These are phyloP conservation scores for Phytophthora lateralis DNA, from an alignment of 352 stramenopile genomes.

Conservation along the genomic window DNA sequence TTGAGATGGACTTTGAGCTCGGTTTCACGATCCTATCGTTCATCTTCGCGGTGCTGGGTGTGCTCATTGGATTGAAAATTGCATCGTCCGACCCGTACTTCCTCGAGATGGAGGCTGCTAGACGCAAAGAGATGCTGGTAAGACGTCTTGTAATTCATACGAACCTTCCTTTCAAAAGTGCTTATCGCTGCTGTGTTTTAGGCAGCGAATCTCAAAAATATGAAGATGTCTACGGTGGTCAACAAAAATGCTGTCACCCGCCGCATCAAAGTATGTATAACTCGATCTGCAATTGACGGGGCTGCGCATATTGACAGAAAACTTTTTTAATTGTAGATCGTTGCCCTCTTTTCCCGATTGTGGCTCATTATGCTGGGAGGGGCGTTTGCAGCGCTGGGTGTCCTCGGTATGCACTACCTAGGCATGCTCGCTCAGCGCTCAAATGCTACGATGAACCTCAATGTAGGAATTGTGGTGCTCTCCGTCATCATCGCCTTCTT, in stretches of 20 bases:
- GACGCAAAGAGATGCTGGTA: constrained; percentile 54
- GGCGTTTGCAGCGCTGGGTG: constrained; percentile 55
- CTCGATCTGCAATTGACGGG: background rate
- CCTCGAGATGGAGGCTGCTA: constrained; percentile 55
- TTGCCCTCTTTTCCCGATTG: constrained; percentile 61
- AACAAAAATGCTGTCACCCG: constrained; percentile 38
- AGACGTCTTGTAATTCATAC: background rate
- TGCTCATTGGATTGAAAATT: constrained; percentile 60
- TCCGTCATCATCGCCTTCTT: constrained; percentile 63
- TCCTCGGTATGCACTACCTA: constrained; percentile 74
- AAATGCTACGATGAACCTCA: constrained; percentile 43
- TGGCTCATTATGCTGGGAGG: constrained; percentile 59
- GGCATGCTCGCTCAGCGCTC: constrained; percentile 66
- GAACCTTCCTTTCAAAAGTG: background rate
- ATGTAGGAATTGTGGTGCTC: constrained; percentile 42
- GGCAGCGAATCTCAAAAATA: constrained; percentile 39
- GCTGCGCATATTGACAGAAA: background rate
- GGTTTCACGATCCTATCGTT: constrained; percentile 60
- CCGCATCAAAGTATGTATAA: constrained; percentile 33
- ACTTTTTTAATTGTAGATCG: constrained; percentile 36
- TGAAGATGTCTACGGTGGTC: constrained; percentile 47
- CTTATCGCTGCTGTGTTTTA: constrained; percentile 6
- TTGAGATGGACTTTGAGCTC: constrained; percentile 62
- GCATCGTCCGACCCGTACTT: constrained; percentile 66
- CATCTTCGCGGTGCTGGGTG: constrained; percentile 52